Evolutionary conservation across 208 protist genomes (phyloP), one percentile per base, ranked within the genome.

Genomic region (Leishmania mexicana): DNA sequence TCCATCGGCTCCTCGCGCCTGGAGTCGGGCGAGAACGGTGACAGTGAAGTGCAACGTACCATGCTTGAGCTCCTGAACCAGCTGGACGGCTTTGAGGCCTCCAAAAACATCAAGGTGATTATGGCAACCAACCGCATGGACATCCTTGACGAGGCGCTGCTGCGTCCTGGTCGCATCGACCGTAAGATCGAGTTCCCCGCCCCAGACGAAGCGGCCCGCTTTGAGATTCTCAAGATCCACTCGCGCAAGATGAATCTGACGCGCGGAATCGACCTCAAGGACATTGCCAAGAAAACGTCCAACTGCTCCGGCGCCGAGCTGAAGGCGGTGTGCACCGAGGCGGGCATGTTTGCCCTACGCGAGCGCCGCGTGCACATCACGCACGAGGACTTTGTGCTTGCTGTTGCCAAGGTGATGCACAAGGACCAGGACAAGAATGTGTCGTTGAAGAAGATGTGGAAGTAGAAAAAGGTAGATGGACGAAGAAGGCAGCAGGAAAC

Each of bases 21-120:
- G 24, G 97, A 99, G 70, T 94, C 91, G 0, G 90, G 91, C 21
- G 94, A 96, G 74, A 88, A 93, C 80, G 94, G 95, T 47, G 99
- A 99, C 85, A 98, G 89, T 65, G 98, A 99, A 92, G 99, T 99
- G 76, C 99, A 99, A 93, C 96, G 99, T 53, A 99, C 99, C n/a
- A 99, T 99, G 99, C 90, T 99, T 28, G 99, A 99, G 96, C 92
- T 99, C 51, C 95, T 99, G 42, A 99, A 99, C 84, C 99, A 99
- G 94, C 93, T 99, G 31, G 99, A 99, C 88, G 99, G 99, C 67
- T 99, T 99, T 81, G 99, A 99, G 93, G 83, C 98, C 15, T 99
- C 98, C 24, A 97, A 99, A 81, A 99, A 98, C 84, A 99, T 99
- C 87, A 99, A 99, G 90, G 98, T 99, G 60, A 96, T 97, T 74